Evolutionary conservation across 495 filamentous ascomycete species (phyloP), one percentile per base, ranked within the genome.

Genomic region (Parathielavia appendiculata): DNA sequence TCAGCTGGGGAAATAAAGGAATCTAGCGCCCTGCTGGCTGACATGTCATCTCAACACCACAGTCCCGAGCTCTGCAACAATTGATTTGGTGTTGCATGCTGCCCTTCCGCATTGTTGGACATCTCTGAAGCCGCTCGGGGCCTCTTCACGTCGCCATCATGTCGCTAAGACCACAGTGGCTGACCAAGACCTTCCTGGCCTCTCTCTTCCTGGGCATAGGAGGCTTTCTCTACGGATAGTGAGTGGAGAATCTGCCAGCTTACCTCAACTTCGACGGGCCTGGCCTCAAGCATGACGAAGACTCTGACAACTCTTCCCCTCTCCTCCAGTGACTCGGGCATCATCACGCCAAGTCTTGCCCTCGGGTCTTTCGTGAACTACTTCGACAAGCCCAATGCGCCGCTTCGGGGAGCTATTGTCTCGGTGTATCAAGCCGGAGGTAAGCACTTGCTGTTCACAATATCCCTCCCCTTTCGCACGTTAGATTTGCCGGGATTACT

Each of bases 351-450:
- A n/a, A 71, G 61, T 54, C 70, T 82, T 22, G 74, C 71, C 16
- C 69, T 79, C 43, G 60, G 66, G 46, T 69, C 72, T 0, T 81
- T 81, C 54, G 39, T 74, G 34, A 54, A 48, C 7, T 72, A 71
- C 57, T 81, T 80, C 23, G 50, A 32, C 34, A 48, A 75, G 1
- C 76, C 74, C 12, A 66, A 79, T 63, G 70, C 78, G 3, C 64
- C 69, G 3, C 74, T 71, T 3, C 75, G 76, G 5, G 80, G 78
- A 23, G 67, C 68, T 6, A 79, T 82, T 47, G 75, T 82, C 23
- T 79, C 78, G 17, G 73, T 79, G 2, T 81, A 80, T 34, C 78
- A 73, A 56, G 78, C 63, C 4, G 71, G 66, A 62, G 54, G 54
- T 48, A 13, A 6, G 26, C 26, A n/a, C n/a, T n/a, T 9, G 36